A percentile compares a stretch with the other conserved stretches of the same genome.
Conservation (phyloP, 148 eudicot species). For the Silene conica region DNA sequence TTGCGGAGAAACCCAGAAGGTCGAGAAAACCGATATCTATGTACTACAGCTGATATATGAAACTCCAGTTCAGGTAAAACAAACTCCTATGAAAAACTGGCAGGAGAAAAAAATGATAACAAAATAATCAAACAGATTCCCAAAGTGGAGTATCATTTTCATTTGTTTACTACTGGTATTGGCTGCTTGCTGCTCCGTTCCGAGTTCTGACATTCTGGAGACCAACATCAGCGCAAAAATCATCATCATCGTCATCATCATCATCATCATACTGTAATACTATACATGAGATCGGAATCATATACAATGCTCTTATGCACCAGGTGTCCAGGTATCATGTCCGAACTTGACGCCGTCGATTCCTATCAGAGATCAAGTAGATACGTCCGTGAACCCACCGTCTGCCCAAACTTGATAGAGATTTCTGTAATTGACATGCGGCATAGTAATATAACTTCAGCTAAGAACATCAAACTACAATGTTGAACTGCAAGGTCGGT, state of each 20-base stretch:
- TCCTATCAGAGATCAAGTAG: slow-evolving; percentile 58
- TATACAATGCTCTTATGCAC: not conserved
- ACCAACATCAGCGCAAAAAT: slow-evolving; percentile 8
- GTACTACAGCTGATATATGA: not conserved
- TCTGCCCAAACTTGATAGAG: slow-evolving; percentile 43
- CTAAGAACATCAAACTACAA: not conserved
- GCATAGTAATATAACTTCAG: not conserved
- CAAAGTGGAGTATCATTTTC: not conserved
- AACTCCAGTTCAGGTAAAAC: not conserved
- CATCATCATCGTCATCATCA: slow-evolving; percentile 8
- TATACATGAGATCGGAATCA: slow-evolving; percentile 21
- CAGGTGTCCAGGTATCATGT: slow-evolving; percentile 19
- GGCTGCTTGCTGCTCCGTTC: not conserved
- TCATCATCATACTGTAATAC: slow-evolving; percentile 2
- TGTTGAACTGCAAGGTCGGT: too few species aligned
- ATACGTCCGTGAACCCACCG: slow-evolving; percentile 90
- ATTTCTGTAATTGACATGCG: not conserved
- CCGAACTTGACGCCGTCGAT: slow-evolving; percentile 37
- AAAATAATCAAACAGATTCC: not conserved
- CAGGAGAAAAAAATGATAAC: not conserved
- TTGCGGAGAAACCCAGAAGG: too few species aligned
- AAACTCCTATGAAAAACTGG: too few species aligned
- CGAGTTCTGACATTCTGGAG: slow-evolving; percentile 5
- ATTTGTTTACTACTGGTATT: not conserved
- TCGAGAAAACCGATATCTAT: not conserved